Evolutionary conservation across 495 filamentous ascomycete species (phyloP), one percentile per base, ranked within the genome.

Genomic region (Penicillium odoratum): DNA sequence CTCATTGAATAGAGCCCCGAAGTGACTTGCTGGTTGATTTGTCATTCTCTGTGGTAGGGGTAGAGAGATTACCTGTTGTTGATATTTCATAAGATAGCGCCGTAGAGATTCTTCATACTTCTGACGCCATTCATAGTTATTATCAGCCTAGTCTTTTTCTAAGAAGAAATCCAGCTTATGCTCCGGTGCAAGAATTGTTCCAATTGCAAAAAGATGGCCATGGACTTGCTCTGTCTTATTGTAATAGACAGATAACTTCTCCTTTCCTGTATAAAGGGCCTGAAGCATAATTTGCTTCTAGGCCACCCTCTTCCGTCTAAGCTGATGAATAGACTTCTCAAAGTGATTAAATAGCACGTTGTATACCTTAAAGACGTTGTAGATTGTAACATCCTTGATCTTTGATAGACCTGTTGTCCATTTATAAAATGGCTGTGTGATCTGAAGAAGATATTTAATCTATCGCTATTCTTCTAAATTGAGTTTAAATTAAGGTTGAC

Each of bases 101-200:
- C 47, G 7, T 31, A 31, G 7, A 31, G 30, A 31, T 31, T 31
- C 30, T 31, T 31, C 7, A 31, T 31, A 31, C 31, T 25, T 51
- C 30, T 51, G 36, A 16, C 10, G 7, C 7, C 7, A 31, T 31
- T 31, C 7, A 31, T 31, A 31, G 30, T 31, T 31, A 31, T 53
- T 53, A 53, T 53, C 26, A 42, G 36, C 38, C 28, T 56, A 56
- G n/a, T 49, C 45, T 28, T 56, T 53, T 16, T n/a, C 48, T 48
- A 43, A 48, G 30, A 56, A 56, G 34, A 56, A 49, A 11, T 56
- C 33, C 15, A 56, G 34, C 34, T 56, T 56, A 49, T 56, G 42
- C 29, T 40, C 42, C 7, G 18, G 33, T 42, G 16, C 21, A 38
- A 49, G 45, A 10, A 56, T 56, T 49, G 42, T 56, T 42, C 34